Evolutionary conservation across 352 stramenopile genomes (phyloP).

Genomic region (Detonula confervacea): DNA sequence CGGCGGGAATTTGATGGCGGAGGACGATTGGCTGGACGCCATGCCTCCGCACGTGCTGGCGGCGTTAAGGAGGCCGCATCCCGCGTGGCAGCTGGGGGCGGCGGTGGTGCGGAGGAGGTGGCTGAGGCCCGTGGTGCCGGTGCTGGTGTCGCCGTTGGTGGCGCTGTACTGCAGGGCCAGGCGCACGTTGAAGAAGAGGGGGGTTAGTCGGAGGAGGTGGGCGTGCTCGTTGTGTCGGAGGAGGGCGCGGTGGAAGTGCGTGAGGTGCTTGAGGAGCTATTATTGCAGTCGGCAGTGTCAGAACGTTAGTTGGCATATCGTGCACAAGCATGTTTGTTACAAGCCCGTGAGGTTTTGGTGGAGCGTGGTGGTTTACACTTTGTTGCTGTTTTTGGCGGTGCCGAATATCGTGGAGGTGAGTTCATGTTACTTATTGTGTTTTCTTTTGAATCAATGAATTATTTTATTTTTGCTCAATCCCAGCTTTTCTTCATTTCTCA

Average conservation of each 20-base stretch:
- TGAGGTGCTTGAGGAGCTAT: conserved; percentile 82
- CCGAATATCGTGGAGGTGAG: conserved; percentile 71
- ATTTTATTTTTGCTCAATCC: too few relatives aligned
- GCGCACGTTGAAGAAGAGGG: conserved; percentile 81
- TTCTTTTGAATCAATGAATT: too few relatives aligned
- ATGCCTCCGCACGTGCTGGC: conserved; percentile 86
- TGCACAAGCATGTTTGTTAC: conserved; percentile 87
- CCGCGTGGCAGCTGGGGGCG: conserved; percentile 78
- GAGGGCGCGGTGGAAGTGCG: conserved; percentile 82
- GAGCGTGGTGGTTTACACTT: conserved; percentile 71
- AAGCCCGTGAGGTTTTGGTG: conserved; percentile 78
- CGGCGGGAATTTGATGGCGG: conserved; percentile 39
- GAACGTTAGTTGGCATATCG: conserved; percentile 86
- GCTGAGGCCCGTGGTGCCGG: conserved; percentile 71
- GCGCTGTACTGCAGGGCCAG: conserved; percentile 80
- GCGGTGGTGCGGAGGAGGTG: conserved; percentile 70
- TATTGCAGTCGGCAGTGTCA: conserved; percentile 85
- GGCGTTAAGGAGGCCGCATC: conserved; percentile 76
- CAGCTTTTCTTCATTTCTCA: too few relatives aligned
- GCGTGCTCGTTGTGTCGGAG: conserved; percentile 81
- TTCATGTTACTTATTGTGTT: neutral
- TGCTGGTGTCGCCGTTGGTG: conserved; percentile 77
- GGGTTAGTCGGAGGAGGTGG: conserved; percentile 77
- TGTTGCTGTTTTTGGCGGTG: conserved; percentile 58
- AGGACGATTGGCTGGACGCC: conserved; percentile 81